Conservation (phyloP, 106 monocot genomes). For the Phalaenopsis equestris region DNA sequence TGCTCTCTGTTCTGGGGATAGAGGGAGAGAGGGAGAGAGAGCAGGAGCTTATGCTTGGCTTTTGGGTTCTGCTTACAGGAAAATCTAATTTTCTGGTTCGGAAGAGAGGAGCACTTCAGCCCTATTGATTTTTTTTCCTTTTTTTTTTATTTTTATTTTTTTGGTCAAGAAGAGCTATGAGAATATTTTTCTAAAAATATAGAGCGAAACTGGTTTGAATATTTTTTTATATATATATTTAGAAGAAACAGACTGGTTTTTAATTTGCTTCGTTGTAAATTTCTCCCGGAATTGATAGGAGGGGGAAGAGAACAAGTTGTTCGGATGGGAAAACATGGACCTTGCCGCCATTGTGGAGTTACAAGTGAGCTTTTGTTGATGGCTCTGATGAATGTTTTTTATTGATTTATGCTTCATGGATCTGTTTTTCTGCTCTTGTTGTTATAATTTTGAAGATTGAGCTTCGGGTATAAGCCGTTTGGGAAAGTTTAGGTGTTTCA, state of each 20-base stretch:
- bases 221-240: not conserved
- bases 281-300: not conserved
- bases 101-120: not conserved
- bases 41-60: not conserved
- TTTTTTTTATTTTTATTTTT: not conserved
- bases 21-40: not conserved
- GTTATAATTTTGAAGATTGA: not conserved
- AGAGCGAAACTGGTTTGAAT: conserved; percentile 1
- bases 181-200: conserved; percentile 5
- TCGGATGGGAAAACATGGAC: conserved; percentile 90
- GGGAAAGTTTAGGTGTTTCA: not conserved
- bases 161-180: not conserved
- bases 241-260: not conserved
- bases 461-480: not conserved
- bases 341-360: conserved; percentile 97
- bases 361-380: conserved; percentile 88
- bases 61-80: not conserved
- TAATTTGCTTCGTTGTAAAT: not conserved
- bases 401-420: not conserved
- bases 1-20: not conserved
- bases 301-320: conserved; percentile 11
- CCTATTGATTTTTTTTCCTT: not conserved
- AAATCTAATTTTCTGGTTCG: not conserved
- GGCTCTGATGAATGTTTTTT: conserved; percentile 11
- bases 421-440: conserved; percentile 12